Percentiles rank a stretch among this genome's conserved stretches.
These are phyloP conservation scores for Hyaloscypha bicolor DNA, from an alignment of 495 filamentous ascomycete species.

Conservation along the genomic window DNA sequence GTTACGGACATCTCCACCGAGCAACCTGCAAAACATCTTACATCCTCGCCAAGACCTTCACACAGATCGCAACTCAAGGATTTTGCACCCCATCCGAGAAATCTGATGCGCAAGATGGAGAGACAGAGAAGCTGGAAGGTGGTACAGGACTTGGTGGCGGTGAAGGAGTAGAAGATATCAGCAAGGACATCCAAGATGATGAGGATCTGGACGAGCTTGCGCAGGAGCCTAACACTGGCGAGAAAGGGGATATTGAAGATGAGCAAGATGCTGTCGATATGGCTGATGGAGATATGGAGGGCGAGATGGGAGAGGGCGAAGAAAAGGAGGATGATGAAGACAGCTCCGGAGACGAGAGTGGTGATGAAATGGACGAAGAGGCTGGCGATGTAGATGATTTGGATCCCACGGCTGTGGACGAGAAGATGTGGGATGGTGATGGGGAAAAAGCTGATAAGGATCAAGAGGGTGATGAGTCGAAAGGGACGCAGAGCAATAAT, in stretches of 20 bases:
- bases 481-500: constrained; percentile 64
- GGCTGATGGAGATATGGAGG: constrained; percentile 88
- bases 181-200: constrained; percentile 90
- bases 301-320: constrained; percentile 67
- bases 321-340: constrained; percentile 59
- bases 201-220: constrained; percentile 93
- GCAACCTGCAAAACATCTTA: constrained; percentile 73
- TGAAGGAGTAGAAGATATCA: constrained; percentile 94
- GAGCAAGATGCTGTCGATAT: constrained; percentile 91
- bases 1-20: constrained; percentile 61
- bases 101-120: constrained; percentile 62
- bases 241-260: constrained; percentile 67
- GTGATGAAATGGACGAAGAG: constrained; percentile 77
- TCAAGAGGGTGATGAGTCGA: constrained; percentile 70
- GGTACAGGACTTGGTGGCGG: constrained; percentile 98
- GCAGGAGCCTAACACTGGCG: constrained; percentile 65
- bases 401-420: constrained; percentile 86
- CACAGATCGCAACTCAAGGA: constrained; percentile 74
- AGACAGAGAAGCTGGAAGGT: constrained; percentile 76
- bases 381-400: constrained; percentile 86
- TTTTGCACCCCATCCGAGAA: constrained; percentile 89
- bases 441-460: constrained; percentile 78
- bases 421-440: constrained; percentile 95
- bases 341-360: constrained; percentile 49
- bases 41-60: constrained; percentile 73